These are phyloP conservation scores for Knoxdaviesia capensis DNA, from an alignment of 2,329 filamentous ascomycete genomes.

Conservation along the genomic window DNA sequence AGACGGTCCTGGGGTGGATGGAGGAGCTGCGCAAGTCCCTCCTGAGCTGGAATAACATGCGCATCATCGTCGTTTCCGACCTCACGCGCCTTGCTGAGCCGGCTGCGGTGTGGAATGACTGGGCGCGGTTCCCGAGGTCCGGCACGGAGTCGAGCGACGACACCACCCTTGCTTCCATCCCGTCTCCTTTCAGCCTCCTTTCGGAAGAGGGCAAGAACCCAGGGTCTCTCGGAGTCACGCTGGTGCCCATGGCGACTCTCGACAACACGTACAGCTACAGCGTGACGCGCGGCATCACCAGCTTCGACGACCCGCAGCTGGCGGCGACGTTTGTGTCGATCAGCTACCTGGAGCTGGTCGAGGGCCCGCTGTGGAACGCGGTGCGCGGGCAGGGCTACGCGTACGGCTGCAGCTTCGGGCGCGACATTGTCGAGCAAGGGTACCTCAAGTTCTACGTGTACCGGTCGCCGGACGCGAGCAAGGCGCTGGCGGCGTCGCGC, in stretches of 20 bases:
- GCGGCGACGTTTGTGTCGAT: conserved; percentile 76
- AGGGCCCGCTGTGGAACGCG: conserved; percentile 85
- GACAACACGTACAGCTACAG: conserved; percentile 80
- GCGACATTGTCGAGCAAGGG: conserved; percentile 53
- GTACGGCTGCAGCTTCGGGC: conserved; percentile 66
- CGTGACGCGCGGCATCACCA: conserved; percentile 52
- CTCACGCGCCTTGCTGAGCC: conserved; percentile 53
- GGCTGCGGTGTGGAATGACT: conserved; percentile 56
- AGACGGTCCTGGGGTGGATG: conserved; percentile 57
- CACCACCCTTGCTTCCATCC: conserved; percentile 44
- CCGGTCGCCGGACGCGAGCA: conserved; percentile 72
- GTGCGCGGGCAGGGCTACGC: conserved; percentile 86
- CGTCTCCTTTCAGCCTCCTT: conserved; percentile 48
- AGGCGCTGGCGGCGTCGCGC: conserved; percentile 62
- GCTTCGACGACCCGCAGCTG: conserved; percentile 55
- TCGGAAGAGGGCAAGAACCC: conserved; percentile 55
- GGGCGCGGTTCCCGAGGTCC: conserved; percentile 5
- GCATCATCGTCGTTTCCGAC: conserved; percentile 68
- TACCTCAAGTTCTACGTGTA: conserved; percentile 72
- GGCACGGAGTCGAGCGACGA: conserved; percentile 19
- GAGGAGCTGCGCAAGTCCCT: conserved; percentile 56
- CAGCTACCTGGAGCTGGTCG: conserved; percentile 78
- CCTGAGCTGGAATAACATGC: conserved; percentile 70
- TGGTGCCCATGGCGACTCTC: conserved; percentile 79
- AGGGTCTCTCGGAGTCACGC: conserved; percentile 51